Evolutionary conservation across 2,329 filamentous ascomycete species (phyloP), one percentile per base, ranked within the genome.

Genomic region (Botrytis galanthina): DNA sequence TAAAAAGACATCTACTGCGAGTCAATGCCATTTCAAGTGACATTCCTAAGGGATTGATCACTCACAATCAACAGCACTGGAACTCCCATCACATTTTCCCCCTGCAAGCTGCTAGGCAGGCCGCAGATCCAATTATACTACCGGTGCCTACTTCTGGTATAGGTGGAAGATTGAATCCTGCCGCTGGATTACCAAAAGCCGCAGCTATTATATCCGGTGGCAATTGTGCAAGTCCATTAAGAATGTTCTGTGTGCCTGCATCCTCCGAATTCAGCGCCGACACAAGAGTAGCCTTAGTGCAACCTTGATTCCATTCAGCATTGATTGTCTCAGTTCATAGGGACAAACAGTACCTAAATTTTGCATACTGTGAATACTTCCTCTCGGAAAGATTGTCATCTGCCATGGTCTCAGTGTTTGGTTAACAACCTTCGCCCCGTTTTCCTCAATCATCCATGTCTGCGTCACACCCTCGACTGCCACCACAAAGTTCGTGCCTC

Each of bases 381-480:
- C 86, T 22, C 78, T 79, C 0, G 86, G 86, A 75, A 87, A 88
- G 32, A 87, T 82, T 0, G 86, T 87, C 81, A 86, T 84, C 74
- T 84, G 82, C 29, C 84, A 83, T 1, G 84, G 81, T 5, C 79
- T 81, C 54, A 87, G 80, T 1, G 80, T 82, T 26, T 83, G 81
- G 46, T 76, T 81, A 6, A 87, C 81, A 1, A 83, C 80, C 14
- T 80, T 80, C 0, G 84, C 85, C 4, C 85, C 86, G 73, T 87
- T 87, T 78, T 87, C 86, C 71, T 84, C 81, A 61, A 84, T 82
- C 85, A 87, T 87, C 78, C 82, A 87, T 16, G 85, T 87, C 60
- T 83, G 84, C 9, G 84, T 87, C 57, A 83, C 85, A n/a, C 86
- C 86, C 29, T 80, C 78, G 32, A 86, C 80, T 0, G 83, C 83